Conservation (phyloP, 129 eudicot species). For the Dittrichia graveolens region DNA sequence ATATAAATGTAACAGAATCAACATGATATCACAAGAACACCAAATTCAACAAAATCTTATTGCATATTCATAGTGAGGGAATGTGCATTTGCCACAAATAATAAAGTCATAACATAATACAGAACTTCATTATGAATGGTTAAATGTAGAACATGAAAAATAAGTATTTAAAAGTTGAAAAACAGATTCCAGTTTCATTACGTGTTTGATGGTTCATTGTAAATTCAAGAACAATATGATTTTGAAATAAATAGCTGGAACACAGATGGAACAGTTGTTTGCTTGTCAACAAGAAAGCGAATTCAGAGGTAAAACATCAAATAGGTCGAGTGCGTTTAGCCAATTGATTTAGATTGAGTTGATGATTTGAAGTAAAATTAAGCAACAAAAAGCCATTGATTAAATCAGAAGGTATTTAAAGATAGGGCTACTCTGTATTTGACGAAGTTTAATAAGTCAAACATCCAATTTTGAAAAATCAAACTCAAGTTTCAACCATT, state of each 20-base stretch:
- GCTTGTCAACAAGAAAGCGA: constrained; percentile 22
- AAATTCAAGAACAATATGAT: constrained; percentile 15
- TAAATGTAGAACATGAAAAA: not conserved
- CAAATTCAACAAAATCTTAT: constrained; percentile 8
- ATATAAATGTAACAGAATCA: constrained; percentile 14
- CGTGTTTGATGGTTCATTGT: constrained; percentile 15
- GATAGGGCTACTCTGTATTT: constrained; percentile 35
- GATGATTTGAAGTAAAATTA: constrained; percentile 26
- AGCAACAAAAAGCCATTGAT: constrained; percentile 32
- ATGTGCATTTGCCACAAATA: constrained; percentile 7
- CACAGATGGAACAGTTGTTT: constrained; percentile 4
- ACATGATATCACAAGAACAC: constrained; percentile 6
- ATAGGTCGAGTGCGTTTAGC: constrained; percentile 30
- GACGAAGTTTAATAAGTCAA: constrained; percentile 28
- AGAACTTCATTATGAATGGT: constrained; percentile 3
- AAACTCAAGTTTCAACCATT: constrained; percentile 30
- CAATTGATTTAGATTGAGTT: constrained; percentile 30
- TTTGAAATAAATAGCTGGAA: constrained; percentile 12
- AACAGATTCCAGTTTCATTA: not conserved
- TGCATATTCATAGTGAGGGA: constrained; percentile 23
- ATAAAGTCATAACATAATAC: not conserved
- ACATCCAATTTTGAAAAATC: constrained; percentile 32
- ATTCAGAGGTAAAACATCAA: constrained; percentile 10
- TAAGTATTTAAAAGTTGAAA: not conserved
- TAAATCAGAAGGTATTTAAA: constrained; percentile 25